Evolutionary conservation across 2,329 filamentous ascomycete species (phyloP).

Genomic region (Colletotrichum destructivum): DNA sequence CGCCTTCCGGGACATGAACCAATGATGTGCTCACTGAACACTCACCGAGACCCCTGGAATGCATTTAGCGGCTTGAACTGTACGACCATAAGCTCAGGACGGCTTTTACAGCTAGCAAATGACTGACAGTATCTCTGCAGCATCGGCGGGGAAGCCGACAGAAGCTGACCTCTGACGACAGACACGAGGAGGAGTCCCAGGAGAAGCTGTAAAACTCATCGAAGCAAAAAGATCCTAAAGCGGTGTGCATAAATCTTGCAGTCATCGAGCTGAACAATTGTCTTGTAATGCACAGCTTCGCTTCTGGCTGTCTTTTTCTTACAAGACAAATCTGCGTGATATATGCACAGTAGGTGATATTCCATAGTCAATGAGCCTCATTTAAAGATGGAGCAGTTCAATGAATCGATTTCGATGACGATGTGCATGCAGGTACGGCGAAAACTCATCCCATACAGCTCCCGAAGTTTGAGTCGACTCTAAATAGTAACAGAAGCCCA

Average conservation of each 20-base stretch:
- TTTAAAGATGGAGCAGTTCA: not conserved
- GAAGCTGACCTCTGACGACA: not conserved
- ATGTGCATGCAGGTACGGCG: not conserved
- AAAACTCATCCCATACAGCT: constrained; percentile 4
- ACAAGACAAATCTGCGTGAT: not conserved
- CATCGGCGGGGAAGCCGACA: not conserved
- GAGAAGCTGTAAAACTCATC: no score
- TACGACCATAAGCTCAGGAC: not conserved
- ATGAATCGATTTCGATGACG: not conserved
- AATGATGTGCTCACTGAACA: not conserved
- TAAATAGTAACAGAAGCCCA: not conserved
- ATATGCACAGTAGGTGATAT: not conserved
- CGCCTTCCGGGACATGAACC: not conserved
- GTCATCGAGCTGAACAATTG: no score
- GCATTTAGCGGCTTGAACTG: not conserved
- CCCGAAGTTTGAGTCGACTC: not conserved
- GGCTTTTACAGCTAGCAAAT: not conserved
- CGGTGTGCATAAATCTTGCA: no score
- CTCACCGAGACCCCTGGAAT: not conserved
- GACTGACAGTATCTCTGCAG: not conserved
- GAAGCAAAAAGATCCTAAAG: no score
- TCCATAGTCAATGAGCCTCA: not conserved
- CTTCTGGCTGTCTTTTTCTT: no score
- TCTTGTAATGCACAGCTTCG: no score
- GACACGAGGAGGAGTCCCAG: not conserved